Conservation (phyloP, 805 yeast species). For the Wickerhamomyces kurtzmanii region DNA sequence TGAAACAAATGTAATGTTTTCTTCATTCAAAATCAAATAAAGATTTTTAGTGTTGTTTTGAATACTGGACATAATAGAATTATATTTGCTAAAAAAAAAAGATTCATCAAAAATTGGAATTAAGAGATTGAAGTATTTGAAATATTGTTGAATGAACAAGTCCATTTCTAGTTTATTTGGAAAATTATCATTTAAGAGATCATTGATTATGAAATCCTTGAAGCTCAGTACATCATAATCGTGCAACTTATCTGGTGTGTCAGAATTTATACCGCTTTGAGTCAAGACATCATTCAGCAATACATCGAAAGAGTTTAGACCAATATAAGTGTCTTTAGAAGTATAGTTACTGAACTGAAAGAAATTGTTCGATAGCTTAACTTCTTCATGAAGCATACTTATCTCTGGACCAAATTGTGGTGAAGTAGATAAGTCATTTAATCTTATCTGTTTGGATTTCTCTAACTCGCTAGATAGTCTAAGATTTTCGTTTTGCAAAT, state of each 20-base stretch:
- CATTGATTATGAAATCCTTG: slow-evolving; percentile 4
- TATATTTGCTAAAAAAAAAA: slow-evolving; percentile 13
- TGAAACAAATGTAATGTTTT: slow-evolving; percentile 24
- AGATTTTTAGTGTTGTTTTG: slow-evolving; percentile 11
- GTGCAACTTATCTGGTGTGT: slow-evolving; percentile 18
- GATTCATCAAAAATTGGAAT: slow-evolving; percentile 17
- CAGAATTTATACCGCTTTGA: slow-evolving; percentile 7
- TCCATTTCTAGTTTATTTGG: slow-evolving; percentile 15
- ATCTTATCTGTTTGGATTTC: slow-evolving; percentile 7
- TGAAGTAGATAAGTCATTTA: slow-evolving; percentile 5
- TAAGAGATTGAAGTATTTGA: slow-evolving; percentile 12
- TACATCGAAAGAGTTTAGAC: slow-evolving; percentile 14
- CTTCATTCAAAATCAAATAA: slow-evolving; percentile 19
- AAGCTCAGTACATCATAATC: slow-evolving; percentile 14
- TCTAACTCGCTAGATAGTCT: slow-evolving; percentile 25
- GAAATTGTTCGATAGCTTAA: slow-evolving; percentile 6
- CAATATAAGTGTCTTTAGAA: slow-evolving; percentile 13
- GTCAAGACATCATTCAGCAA: slow-evolving; percentile 9
- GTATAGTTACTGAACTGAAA: slow-evolving; percentile 15
- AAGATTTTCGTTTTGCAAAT: slow-evolving; percentile 47
- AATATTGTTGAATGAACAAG: slow-evolving; percentile 14
- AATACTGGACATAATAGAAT: slow-evolving; percentile 6
- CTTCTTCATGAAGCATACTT: neutral
- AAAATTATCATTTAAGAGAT: slow-evolving; percentile 6
- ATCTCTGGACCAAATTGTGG: neutral